phyloP scores from a whole-genome alignment of 441 rosid genomes.

The Gossypium schwendimanii region DNA sequence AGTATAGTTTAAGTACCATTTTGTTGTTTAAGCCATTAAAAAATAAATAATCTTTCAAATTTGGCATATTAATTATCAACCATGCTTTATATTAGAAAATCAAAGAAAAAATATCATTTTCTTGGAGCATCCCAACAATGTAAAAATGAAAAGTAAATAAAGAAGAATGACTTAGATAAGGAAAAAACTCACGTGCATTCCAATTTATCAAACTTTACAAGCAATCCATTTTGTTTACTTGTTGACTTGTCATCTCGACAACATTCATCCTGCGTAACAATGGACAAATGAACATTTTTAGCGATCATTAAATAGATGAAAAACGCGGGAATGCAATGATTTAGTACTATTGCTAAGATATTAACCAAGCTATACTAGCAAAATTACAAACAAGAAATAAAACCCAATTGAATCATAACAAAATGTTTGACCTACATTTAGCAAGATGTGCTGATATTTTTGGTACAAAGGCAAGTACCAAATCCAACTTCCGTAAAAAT shows the following conservation, averaged over 20 bases:
- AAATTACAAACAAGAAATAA: background rate
- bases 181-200: conserved; percentile 22
- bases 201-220: conserved; percentile 22
- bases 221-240: conserved; percentile 16
- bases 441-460: background rate
- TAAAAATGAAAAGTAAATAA: conserved; percentile 10
- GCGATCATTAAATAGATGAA: background rate
- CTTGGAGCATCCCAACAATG: background rate
- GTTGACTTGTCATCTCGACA: conserved; percentile 24
- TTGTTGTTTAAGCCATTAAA: too few relatives aligned
- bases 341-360: background rate
- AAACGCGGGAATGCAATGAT: background rate
- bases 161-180: conserved; percentile 1
- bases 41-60: background rate
- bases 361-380: background rate
- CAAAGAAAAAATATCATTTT: background rate
- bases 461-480: background rate
- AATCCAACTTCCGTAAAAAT: background rate
- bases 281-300: background rate
- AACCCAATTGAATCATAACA: background rate
- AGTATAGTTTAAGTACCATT: too few relatives aligned
- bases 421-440: background rate
- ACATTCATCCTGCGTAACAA: conserved; percentile 25
- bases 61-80: background rate
- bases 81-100: background rate